Conservation (phyloP, 176 grass and related monocot genomes). For the Thinopyrum elongatum region DNA sequence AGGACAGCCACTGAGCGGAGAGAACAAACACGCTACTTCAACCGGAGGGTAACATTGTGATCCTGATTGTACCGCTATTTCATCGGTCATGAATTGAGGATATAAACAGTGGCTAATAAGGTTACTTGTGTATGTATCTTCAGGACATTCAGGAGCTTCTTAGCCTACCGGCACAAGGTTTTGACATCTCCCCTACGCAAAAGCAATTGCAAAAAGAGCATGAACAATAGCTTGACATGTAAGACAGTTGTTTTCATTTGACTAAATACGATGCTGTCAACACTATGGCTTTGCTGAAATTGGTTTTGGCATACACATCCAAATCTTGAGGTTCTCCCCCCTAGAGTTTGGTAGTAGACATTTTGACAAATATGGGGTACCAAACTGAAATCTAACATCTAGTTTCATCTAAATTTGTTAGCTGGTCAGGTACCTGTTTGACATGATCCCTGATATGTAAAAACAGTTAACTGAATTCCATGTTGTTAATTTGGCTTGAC, state of each 20-base stretch:
- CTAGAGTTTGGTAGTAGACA: neutral
- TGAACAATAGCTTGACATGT: conserved; percentile 41
- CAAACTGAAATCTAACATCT: neutral
- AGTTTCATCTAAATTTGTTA: neutral
- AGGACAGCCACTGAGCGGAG: conserved; percentile 58
- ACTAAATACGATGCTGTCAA: neutral
- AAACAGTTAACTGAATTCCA: neutral
- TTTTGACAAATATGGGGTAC: neutral
- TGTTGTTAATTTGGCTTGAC: neutral
- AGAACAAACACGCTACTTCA: conserved; percentile 62
- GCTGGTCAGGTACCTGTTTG: neutral
- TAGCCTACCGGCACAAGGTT: conserved; percentile 53
- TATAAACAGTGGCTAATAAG: neutral
- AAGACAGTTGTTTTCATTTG: neutral
- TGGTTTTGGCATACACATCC: neutral
- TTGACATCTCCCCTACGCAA: conserved; percentile 58
- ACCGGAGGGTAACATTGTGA: conserved; percentile 25
- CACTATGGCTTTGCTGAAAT: neutral
- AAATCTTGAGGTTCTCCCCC: neutral
- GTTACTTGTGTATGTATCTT: conserved; percentile 5
- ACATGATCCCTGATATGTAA: neutral
- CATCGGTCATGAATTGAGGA: neutral
- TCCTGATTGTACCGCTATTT: neutral
- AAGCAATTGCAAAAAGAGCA: conserved; percentile 53
- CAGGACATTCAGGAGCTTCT: conserved; percentile 58